Conservation (phyloP, 768 basidiomycete species). For the Tephrocybe rancida region DNA sequence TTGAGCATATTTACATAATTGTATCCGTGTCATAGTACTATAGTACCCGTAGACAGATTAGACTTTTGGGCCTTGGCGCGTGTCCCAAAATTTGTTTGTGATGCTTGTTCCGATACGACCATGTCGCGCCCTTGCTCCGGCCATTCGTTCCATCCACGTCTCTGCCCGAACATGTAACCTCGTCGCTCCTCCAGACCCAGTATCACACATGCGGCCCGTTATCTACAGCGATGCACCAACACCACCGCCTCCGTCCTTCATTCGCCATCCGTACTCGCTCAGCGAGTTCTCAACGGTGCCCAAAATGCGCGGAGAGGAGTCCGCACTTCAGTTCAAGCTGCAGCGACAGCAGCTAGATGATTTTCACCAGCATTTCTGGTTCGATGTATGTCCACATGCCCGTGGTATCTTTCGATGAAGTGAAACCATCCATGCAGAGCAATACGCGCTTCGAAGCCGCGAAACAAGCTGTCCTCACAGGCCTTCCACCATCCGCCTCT, state of each 20-base stretch:
- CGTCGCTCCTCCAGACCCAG: slow-evolving; percentile 74
- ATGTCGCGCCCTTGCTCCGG: slow-evolving; percentile 8
- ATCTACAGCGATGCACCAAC: slow-evolving; percentile 66
- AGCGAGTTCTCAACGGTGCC: slow-evolving; percentile 58
- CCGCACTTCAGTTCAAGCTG: slow-evolving; percentile 71
- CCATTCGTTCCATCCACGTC: slow-evolving; percentile 24
- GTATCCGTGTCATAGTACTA: not conserved
- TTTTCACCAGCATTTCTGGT: slow-evolving; percentile 81
- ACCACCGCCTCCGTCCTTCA: slow-evolving; percentile 32
- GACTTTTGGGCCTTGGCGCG: too few relatives aligned
- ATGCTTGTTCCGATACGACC: slow-evolving; percentile 18
- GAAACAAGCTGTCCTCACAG: slow-evolving; percentile 57
- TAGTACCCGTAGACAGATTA: too few relatives aligned
- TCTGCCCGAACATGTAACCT: slow-evolving; percentile 31
- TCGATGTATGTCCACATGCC: slow-evolving; percentile 55
- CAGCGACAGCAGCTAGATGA: slow-evolving; percentile 73
- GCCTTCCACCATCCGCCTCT: slow-evolving; percentile 53
- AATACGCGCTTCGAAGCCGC: slow-evolving; percentile 81
- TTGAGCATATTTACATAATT: slow-evolving; percentile 31
- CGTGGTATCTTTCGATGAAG: not conserved
- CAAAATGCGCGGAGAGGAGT: slow-evolving; percentile 34
- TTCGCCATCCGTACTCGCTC: slow-evolving; percentile 77
- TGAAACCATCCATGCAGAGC: slow-evolving; percentile 47
- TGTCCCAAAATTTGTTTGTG: slow-evolving; percentile 3
- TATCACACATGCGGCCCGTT: slow-evolving; percentile 80